These are phyloP conservation scores for Lactarius tabidus DNA, from an alignment of 768 basidiomycete genomes.

Conservation along the genomic window DNA sequence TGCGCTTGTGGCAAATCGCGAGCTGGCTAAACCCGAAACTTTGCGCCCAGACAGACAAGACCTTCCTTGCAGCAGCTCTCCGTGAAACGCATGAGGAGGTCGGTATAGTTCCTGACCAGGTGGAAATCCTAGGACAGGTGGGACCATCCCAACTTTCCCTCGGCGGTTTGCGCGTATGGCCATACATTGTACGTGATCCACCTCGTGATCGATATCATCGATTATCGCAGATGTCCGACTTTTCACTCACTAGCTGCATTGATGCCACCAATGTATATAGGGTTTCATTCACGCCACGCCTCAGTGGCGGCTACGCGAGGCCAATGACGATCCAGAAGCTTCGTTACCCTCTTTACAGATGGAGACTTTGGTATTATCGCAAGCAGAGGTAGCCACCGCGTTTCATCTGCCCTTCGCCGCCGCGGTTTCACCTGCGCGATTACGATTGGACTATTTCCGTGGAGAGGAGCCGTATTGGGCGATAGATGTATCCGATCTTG, in stretches of 20 bases:
- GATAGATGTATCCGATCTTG: constrained; percentile 62
- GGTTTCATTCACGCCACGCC: constrained; percentile 31
- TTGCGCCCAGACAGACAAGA: constrained; percentile 43
- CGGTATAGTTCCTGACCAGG: constrained; percentile 52
- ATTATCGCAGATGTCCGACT: constrained; percentile 21
- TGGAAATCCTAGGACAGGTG: constrained; percentile 64
- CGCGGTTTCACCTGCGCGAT: constrained; percentile 44
- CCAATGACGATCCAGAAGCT: constrained; percentile 31
- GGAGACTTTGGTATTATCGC: constrained; percentile 47
- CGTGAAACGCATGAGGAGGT: constrained; percentile 75
- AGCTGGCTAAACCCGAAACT: constrained; percentile 19
- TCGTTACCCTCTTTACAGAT: constrained; percentile 62
- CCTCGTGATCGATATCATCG: not conserved
- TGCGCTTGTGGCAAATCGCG: not conserved
- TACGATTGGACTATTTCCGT: constrained; percentile 53
- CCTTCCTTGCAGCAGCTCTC: constrained; percentile 54
- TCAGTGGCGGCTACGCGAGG: constrained; percentile 1
- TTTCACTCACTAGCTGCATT: not conserved
- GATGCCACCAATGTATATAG: constrained; percentile 22
- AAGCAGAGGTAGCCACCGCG: constrained; percentile 59
- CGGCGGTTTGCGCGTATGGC: constrained; percentile 63
- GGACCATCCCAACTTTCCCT: constrained; percentile 59
- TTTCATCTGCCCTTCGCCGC: constrained; percentile 68
- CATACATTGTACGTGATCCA: constrained; percentile 60
- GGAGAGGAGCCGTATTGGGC: constrained; percentile 57